phyloP scores from a whole-genome alignment of 2,329 filamentous ascomycete species.

The Aspergillus versicolor region DNA sequence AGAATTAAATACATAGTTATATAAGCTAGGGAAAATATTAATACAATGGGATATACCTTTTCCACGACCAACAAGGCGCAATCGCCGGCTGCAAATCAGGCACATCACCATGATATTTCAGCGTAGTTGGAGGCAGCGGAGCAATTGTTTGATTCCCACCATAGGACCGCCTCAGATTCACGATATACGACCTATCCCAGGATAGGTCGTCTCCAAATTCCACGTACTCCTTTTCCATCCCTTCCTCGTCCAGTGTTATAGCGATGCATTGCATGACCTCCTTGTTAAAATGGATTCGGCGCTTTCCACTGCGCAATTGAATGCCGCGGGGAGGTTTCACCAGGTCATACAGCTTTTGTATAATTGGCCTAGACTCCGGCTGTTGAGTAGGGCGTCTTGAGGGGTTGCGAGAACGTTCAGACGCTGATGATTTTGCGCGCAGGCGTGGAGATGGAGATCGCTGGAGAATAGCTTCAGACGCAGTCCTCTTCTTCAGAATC shows the following conservation, averaged over 20 bases:
- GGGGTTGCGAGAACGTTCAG: slow-evolving; percentile 54
- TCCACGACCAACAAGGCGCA: slow-evolving; percentile 36
- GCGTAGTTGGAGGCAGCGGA: slow-evolving; percentile 79
- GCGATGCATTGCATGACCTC: slow-evolving; percentile 96
- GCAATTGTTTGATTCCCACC: slow-evolving; percentile 81
- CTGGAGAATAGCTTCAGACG: slow-evolving; percentile 93
- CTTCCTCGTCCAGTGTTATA: slow-evolving; percentile 72
- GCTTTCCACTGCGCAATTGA: slow-evolving; percentile 63
- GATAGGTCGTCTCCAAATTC: slow-evolving; percentile 56
- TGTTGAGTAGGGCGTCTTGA: slow-evolving; percentile 54
- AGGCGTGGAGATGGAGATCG: slow-evolving; percentile 69
- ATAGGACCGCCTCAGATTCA: slow-evolving; percentile 64
- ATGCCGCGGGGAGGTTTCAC: slow-evolving; percentile 17
- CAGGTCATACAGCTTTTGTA: slow-evolving; percentile 36
- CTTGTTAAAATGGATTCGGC: slow-evolving; percentile 95
- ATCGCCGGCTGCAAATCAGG: slow-evolving; percentile 54
- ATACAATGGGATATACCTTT: slow-evolving; percentile 39
- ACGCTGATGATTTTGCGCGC: slow-evolving; percentile 38
- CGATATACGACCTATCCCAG: slow-evolving; percentile 79
- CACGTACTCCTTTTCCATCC: slow-evolving; percentile 45
- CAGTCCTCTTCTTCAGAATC: slow-evolving; percentile 93
- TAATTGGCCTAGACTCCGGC: slow-evolving; percentile 64
- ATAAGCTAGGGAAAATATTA: slow-evolving; percentile 47
- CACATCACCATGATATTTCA: slow-evolving; percentile 79
- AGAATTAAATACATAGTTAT: no score